A percentile compares a stretch with the other conserved stretches of the same genome.
Evolutionary conservation across 768 basidiomycete genomes (phyloP).

Genomic region (Nidularia pulvinata): DNA sequence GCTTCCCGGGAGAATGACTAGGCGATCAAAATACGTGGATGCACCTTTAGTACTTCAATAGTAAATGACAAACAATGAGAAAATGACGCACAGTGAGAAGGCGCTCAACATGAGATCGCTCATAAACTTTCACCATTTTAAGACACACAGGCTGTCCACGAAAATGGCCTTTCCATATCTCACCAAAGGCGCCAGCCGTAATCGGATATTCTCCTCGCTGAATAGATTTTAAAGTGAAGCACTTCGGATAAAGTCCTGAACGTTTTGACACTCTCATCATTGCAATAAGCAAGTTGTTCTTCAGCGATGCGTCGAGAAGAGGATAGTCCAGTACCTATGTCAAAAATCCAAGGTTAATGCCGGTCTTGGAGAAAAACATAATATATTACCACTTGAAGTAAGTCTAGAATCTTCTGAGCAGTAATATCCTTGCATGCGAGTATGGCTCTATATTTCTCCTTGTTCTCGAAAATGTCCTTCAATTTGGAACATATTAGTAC

Average conservation of each 20-base stretch:
- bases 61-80: conserved; percentile 4
- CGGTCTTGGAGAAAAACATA: no score
- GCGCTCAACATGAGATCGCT: not conserved
- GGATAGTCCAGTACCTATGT: no score
- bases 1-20: conserved; percentile 5
- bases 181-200: conserved; percentile 6
- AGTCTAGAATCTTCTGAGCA: no score
- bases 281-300: not conserved
- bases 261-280: conserved; percentile 3
- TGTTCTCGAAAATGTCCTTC: no score
- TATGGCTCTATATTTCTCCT: no score
- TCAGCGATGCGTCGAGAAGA: not conserved
- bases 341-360: no score
- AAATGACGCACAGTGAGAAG: not conserved
- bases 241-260: conserved; percentile 2
- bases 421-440: no score
- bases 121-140: not conserved
- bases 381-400: no score
- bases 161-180: conserved; percentile 5
- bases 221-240: conserved; percentile 3
- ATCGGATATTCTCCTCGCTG: conserved; percentile 1
- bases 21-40: no score
- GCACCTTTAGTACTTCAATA: no score
- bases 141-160: conserved; percentile 3
- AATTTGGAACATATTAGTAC: no score